phyloP scores from a whole-genome alignment of 805 yeast genomes.

The Saccharomyces mikatae region DNA sequence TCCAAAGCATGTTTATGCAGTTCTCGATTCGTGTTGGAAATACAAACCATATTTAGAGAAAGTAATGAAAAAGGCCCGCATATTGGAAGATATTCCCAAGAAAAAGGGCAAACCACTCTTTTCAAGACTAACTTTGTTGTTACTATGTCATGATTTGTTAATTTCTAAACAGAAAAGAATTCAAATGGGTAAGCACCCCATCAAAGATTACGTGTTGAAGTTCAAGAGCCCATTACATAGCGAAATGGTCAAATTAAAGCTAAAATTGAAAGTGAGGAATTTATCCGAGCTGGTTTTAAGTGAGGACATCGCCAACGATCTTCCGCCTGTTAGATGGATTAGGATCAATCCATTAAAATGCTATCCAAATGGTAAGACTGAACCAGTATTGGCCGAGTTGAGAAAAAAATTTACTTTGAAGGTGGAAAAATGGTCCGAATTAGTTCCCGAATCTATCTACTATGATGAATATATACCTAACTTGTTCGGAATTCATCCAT shows the following conservation, averaged over 20 bases:
- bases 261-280: constrained; percentile 57
- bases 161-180: constrained; percentile 71
- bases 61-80: constrained; percentile 58
- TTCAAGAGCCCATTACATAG: constrained; percentile 77
- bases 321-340: constrained; percentile 75
- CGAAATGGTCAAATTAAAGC: constrained; percentile 68
- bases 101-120: constrained; percentile 44
- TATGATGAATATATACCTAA: constrained; percentile 67
- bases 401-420: constrained; percentile 33
- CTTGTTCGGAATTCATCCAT: constrained; percentile 75
- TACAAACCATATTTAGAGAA: constrained; percentile 56
- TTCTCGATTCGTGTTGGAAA: constrained; percentile 69
- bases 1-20: constrained; percentile 81
- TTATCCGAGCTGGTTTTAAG: constrained; percentile 47
- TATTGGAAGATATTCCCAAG: constrained; percentile 42
- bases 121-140: constrained; percentile 29
- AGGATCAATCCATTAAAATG: constrained; percentile 60
- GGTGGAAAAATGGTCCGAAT: constrained; percentile 39
- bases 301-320: constrained; percentile 39
- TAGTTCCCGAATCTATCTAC: constrained; percentile 52
- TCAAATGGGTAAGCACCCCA: constrained; percentile 80
- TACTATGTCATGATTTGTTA: constrained; percentile 75
- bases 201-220: constrained; percentile 70
- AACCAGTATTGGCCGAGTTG: constrained; percentile 20
- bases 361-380: constrained; percentile 20